phyloP scores from a whole-genome alignment of 2,329 filamentous ascomycete species.

The Cordyceps javanica region DNA sequence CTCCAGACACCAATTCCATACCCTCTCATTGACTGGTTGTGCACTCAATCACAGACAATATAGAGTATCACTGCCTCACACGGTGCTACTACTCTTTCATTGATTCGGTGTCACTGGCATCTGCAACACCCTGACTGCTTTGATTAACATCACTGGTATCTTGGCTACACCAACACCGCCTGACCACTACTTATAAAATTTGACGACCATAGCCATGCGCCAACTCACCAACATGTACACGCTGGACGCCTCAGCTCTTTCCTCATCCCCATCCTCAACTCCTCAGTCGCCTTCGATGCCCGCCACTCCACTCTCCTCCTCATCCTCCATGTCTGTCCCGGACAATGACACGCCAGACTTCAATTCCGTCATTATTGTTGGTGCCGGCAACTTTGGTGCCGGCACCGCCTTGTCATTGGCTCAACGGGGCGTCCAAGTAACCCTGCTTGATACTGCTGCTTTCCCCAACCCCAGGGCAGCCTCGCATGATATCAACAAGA shows the following conservation, averaged over 20 bases:
- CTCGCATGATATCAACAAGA: conserved; percentile 43
- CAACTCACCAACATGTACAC: conserved; percentile 4
- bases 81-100: background rate
- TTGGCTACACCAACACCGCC: background rate
- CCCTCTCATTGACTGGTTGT: background rate
- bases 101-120: background rate
- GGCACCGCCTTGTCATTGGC: conserved; percentile 33
- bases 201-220: background rate
- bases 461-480: conserved; percentile 34
- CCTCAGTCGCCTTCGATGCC: conserved; percentile 6
- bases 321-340: conserved; percentile 9
- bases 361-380: conserved; percentile 31
- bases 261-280: conserved; percentile 8
- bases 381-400: conserved; percentile 39
- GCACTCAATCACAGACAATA: background rate
- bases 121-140: background rate
- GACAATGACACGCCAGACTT: conserved; percentile 10
- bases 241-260: background rate
- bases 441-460: conserved; percentile 30
- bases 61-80: background rate
- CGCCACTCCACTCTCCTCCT: conserved; percentile 12
- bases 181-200: background rate
- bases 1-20: background rate
- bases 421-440: conserved; percentile 24
- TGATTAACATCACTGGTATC: background rate